Percentiles rank a stretch among this genome's conserved stretches.
phyloP scores from a whole-genome alignment of 2,329 filamentous ascomycete species.

The Emergomyces orientalis region DNA sequence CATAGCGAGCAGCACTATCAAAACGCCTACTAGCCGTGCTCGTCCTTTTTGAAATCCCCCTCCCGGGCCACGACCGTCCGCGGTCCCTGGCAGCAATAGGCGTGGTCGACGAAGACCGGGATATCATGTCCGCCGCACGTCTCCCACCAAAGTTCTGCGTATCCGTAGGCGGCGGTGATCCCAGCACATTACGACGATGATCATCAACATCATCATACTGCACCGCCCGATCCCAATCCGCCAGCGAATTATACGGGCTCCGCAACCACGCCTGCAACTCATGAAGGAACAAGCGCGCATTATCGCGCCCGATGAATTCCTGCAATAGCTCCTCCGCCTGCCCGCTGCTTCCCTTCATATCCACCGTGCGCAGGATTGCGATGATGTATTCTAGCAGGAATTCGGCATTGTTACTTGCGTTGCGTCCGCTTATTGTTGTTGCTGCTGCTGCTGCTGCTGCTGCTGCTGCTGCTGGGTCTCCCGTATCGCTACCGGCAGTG shows the following conservation, averaged over 20 bases:
- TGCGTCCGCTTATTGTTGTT: slow-evolving; percentile 29
- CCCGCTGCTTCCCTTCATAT: slow-evolving; percentile 68
- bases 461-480: slow-evolving; percentile 17
- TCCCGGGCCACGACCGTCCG: not conserved
- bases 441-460: slow-evolving; percentile 15
- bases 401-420: slow-evolving; percentile 62
- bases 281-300: slow-evolving; percentile 70
- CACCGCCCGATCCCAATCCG: slow-evolving; percentile 71
- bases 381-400: slow-evolving; percentile 81
- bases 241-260: slow-evolving; percentile 63
- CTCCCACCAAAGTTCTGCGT: not conserved
- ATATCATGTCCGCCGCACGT: not conserved
- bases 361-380: slow-evolving; percentile 71
- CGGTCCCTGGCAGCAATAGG: too few relatives aligned
- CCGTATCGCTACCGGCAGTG: slow-evolving; percentile 13
- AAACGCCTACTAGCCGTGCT: not conserved
- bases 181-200: not conserved
- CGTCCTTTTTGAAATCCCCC: not conserved
- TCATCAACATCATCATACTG: slow-evolving; percentile 49
- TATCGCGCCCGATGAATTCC: slow-evolving; percentile 66
- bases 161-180: not conserved
- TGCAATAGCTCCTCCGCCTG: slow-evolving; percentile 69
- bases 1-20: not conserved
- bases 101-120: not conserved
- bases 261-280: slow-evolving; percentile 74